phyloP scores from a whole-genome alignment of 106 monocot species.

The Vanilla planifolia region DNA sequence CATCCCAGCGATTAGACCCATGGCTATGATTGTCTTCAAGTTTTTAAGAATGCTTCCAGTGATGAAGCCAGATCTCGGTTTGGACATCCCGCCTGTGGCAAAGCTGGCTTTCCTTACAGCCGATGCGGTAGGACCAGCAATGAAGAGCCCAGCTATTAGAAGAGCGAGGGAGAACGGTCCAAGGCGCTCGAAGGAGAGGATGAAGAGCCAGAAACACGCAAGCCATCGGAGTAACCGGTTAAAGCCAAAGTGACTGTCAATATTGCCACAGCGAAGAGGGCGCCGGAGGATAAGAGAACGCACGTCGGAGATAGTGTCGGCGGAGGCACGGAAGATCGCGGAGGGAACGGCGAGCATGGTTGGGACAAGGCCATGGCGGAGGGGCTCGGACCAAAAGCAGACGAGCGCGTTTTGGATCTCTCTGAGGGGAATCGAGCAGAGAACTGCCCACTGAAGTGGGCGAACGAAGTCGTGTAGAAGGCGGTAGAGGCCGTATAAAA shows the following conservation, averaged over 20 bases:
- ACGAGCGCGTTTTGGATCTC: conserved; percentile 51
- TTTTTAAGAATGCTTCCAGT: conserved; percentile 19
- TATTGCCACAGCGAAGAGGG: background rate
- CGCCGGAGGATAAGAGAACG: conserved; percentile 19
- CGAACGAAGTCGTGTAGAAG: conserved; percentile 75
- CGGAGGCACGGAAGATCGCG: conserved; percentile 39
- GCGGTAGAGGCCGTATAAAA: conserved; percentile 61
- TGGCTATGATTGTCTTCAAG: conserved; percentile 32
- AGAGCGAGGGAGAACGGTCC: conserved; percentile 13
- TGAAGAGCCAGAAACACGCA: conserved; percentile 32
- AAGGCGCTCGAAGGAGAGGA: conserved; percentile 29
- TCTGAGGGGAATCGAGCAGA: conserved; percentile 90
- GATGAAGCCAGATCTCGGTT: conserved; percentile 4
- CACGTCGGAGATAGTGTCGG: conserved; percentile 47
- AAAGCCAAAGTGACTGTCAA: background rate
- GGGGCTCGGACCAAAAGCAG: conserved; percentile 69
- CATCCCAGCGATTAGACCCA: conserved; percentile 29
- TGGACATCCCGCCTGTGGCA: background rate
- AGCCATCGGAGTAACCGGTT: conserved; percentile 20
- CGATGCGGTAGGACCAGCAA: conserved; percentile 1
- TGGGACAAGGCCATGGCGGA: conserved; percentile 41
- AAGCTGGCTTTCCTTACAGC: conserved; percentile 7
- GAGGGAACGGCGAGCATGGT: conserved; percentile 52
- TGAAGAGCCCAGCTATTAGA: background rate
- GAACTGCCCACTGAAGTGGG: conserved; percentile 82